Evolutionary conservation across 495 filamentous ascomycete species (phyloP), one percentile per base, ranked within the genome.

Genomic region (Staphylotrichum longicolle): DNA sequence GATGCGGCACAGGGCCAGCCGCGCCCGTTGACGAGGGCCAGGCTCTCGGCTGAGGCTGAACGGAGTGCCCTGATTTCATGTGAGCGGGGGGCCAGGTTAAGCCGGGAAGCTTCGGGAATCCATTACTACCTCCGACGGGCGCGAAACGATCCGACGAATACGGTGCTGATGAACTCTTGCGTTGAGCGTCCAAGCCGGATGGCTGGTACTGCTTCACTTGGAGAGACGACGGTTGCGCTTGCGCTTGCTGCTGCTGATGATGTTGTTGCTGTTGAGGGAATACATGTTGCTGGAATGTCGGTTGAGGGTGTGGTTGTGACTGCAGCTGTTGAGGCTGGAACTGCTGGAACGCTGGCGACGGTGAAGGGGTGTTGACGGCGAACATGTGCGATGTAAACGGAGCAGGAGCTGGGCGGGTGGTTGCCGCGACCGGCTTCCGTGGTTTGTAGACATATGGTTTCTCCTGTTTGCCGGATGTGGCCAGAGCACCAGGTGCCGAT

Each of bases 361-460:
- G 40, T 54, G 66, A 44, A 30, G 65, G 51, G 49, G 68, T 44
- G 54, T 63, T 74, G 54, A 68, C 75, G 55, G 67, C 68, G 66
- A 77, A 77, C 64, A 68, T 76, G 48, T 78, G 79, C 57, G 66
- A 62, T 34, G 68, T 69, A 54, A 74, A 80, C 58, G 66, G 72
- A 51, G 67, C 69, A 58, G 49, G 4, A 7, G 62, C 50, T 39
- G 15, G 30, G 0, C 66, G 66, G 47, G 69, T 72, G 10, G 46
- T 63, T 60, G 74, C 68, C 66, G 66, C 66, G 8, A 72, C 61
- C 27, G 71, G 68, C 33, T 73, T 71, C 57, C 78, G 71, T n/a
- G 81, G 81, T 61, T 83, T 84, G 68, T 84, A 84, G 48, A 76
- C 71, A 53, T 84, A 83, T n/a, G 80, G 80, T 68, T 74, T 82